A percentile compares a stretch with the other conserved stretches of the same genome.
These are phyloP conservation scores for Elsinoe perseae DNA, from an alignment of 2,329 filamentous ascomycete genomes.

Conservation along the genomic window DNA sequence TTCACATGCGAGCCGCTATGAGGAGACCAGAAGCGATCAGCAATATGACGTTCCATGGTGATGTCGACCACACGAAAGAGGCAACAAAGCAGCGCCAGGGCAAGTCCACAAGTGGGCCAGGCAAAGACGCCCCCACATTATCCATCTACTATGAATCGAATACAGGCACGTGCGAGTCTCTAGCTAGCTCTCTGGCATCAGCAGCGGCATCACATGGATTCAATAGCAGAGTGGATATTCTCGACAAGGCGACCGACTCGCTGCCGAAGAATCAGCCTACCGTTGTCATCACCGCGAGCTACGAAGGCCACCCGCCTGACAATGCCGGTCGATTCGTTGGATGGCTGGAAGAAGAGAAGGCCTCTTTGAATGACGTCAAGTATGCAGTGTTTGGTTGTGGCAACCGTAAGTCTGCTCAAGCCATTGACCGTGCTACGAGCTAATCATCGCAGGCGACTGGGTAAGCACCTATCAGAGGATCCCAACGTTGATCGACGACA, in stretches of 20 bases:
- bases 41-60: slow-evolving; percentile 4
- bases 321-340: slow-evolving; percentile 61
- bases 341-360: slow-evolving; percentile 52
- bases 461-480: slow-evolving; percentile 57
- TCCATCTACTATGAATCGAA: slow-evolving; percentile 68
- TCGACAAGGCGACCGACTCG: slow-evolving; percentile 56
- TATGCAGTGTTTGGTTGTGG: slow-evolving; percentile 68
- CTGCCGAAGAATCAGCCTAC: slow-evolving; percentile 55
- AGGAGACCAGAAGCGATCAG: slow-evolving; percentile 28
- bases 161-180: slow-evolving; percentile 64
- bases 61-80: slow-evolving; percentile 8
- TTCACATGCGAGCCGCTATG: slow-evolving; percentile 54
- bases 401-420: slow-evolving; percentile 31
- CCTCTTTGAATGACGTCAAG: slow-evolving; percentile 46
- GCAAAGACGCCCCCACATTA: slow-evolving; percentile 39
- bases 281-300: slow-evolving; percentile 61
- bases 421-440: slow-evolving; percentile 6
- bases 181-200: slow-evolving; percentile 56
- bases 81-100: slow-evolving; percentile 13
- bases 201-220: slow-evolving; percentile 56
- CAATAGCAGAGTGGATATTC: slow-evolving; percentile 41
- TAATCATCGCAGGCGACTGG: slow-evolving; percentile 37
- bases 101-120: background rate
- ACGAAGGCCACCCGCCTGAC: slow-evolving; percentile 66
- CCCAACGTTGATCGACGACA: slow-evolving; percentile 54